A percentile compares a stretch with the other conserved stretches of the same genome.
These are phyloP conservation scores for Candida hungchunana DNA, from an alignment of 805 yeast genomes.

Conservation along the genomic window DNA sequence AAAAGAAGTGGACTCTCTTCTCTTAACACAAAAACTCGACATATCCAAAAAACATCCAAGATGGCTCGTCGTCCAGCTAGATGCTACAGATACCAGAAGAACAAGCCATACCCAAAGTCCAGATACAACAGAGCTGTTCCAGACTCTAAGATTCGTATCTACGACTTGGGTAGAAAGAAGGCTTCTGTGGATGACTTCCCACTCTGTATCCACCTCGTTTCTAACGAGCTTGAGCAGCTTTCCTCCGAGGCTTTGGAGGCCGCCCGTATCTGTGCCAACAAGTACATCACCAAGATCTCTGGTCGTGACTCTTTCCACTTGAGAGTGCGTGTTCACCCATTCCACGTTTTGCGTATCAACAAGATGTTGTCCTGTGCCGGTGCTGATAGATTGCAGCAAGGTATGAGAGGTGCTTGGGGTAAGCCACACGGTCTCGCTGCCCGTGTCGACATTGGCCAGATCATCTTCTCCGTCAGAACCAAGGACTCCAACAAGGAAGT, in stretches of 20 bases:
- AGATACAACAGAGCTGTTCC: slow-evolving; percentile 99
- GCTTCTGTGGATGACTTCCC: slow-evolving; percentile 98
- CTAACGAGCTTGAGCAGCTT: slow-evolving; percentile 98
- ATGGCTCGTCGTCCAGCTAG: slow-evolving; percentile 99
- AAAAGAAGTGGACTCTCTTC: slow-evolving; percentile 1
- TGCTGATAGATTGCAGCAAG: slow-evolving; percentile 99
- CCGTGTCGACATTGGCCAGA: slow-evolving; percentile 98
- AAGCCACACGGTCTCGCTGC: slow-evolving; percentile 99
- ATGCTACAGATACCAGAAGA: slow-evolving; percentile 99
- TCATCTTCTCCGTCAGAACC: slow-evolving; percentile 96
- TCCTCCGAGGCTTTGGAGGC: slow-evolving; percentile 99
- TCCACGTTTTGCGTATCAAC: slow-evolving; percentile 99
- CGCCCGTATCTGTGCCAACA: slow-evolving; percentile 99
- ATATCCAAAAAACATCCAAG: slow-evolving; percentile 42
- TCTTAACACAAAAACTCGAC: background rate
- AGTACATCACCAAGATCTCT: slow-evolving; percentile 94
- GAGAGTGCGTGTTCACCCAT: slow-evolving; percentile 99
- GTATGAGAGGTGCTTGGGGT: slow-evolving; percentile 99
- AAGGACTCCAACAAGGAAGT: slow-evolving; percentile 97
- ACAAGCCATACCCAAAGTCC: slow-evolving; percentile 99
- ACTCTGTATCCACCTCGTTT: slow-evolving; percentile 97
- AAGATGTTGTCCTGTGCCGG: slow-evolving; percentile 99
- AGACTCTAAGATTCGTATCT: slow-evolving; percentile 98
- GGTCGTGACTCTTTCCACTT: slow-evolving; percentile 99
- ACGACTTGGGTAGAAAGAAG: slow-evolving; percentile 99